Evolutionary conservation across 2,329 filamentous ascomycete genomes (phyloP).

Genomic region (Diaporthe capsici): DNA sequence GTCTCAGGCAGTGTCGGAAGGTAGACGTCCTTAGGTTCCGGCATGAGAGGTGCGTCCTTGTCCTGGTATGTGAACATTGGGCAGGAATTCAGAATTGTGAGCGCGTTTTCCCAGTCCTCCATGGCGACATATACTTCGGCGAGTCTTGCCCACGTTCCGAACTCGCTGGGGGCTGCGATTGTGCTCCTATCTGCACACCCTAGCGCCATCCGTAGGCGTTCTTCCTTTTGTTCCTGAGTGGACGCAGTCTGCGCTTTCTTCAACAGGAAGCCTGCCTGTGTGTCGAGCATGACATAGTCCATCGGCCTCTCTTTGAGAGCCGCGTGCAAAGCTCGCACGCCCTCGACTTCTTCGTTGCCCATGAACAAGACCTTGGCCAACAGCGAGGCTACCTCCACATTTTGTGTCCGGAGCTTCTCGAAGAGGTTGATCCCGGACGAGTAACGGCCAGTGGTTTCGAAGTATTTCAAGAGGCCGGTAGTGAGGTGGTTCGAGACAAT

Average conservation of each 20-base stretch:
- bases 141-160: constrained; percentile 94
- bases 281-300: constrained; percentile 97
- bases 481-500: constrained; percentile 96
- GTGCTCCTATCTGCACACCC: constrained; percentile 96
- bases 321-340: constrained; percentile 88
- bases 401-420: constrained; percentile 91
- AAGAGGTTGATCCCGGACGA: constrained; percentile 97
- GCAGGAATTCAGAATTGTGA: constrained; percentile 96
- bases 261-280: constrained; percentile 92
- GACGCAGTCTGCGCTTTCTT: constrained; percentile 78
- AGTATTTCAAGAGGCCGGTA: constrained; percentile 93
- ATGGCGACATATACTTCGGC: constrained; percentile 94
- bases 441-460: constrained; percentile 94
- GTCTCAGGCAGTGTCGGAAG: constrained; percentile 91
- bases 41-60: constrained; percentile 95
- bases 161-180: constrained; percentile 95
- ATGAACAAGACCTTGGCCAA: constrained; percentile 92
- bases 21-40: constrained; percentile 88
- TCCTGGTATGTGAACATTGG: constrained; percentile 99
- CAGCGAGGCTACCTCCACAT: constrained; percentile 93
- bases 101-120: constrained; percentile 96
- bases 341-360: constrained; percentile 97
- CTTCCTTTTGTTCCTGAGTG: constrained; percentile 69
- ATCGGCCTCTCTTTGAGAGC: constrained; percentile 93
- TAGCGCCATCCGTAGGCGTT: constrained; percentile 86